A percentile compares a stretch with the other conserved stretches of the same genome.
Conservation (phyloP, 768 basidiomycete genomes). For the Rubroboletus satanas region DNA sequence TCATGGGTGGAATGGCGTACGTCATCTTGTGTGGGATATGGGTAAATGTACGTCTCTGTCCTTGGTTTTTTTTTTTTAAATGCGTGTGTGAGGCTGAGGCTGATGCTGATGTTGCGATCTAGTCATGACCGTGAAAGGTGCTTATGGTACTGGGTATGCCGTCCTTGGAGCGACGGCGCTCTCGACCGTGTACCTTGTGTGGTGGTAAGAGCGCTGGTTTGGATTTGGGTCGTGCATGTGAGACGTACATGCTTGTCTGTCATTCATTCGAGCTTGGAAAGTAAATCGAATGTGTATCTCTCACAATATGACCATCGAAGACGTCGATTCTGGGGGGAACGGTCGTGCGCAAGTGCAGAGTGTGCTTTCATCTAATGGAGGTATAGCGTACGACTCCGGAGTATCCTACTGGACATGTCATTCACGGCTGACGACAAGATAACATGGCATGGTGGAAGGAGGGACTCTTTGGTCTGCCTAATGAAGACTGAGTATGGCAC, state of each 20-base stretch:
- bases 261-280: not conserved
- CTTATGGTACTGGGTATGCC: conserved; percentile 77
- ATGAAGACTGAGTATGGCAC: not conserved
- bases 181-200: conserved; percentile 62
- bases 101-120: not conserved
- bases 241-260: not conserved
- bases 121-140: conserved; percentile 82
- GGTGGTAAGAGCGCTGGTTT: conserved; percentile 32
- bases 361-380: too few species aligned
- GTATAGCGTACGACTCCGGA: too few species aligned
- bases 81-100: not conserved
- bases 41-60: conserved; percentile 67
- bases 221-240: conserved; percentile 25
- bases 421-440: too few species aligned
- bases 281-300: not conserved
- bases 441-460: too few species aligned
- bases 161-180: conserved; percentile 78
- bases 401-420: too few species aligned
- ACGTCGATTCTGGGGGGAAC: too few species aligned
- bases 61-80: not conserved
- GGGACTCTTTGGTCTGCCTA: not conserved
- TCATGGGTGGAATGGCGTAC: conserved; percentile 86
- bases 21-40: conserved; percentile 89
- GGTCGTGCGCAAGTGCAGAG: too few species aligned
- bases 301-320: not conserved